phyloP scores from a whole-genome alignment of 768 basidiomycete genomes.

The Auriscalpium microsporum region DNA sequence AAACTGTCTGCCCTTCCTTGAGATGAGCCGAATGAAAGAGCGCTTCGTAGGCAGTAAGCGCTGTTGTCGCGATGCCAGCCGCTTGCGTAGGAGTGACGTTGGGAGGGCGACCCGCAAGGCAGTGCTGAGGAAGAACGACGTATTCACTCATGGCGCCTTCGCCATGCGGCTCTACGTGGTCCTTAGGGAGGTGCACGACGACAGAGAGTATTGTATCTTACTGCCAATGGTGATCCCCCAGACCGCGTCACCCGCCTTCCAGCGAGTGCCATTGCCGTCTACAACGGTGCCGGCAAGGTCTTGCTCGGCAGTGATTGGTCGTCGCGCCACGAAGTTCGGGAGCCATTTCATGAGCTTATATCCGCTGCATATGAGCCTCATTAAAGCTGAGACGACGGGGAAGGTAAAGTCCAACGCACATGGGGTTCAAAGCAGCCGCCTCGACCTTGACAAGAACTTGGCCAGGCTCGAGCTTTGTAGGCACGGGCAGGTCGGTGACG shows the following conservation, averaged over 20 bases:
- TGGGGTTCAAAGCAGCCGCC: slow-evolving; percentile 59
- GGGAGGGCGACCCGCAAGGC: slow-evolving; percentile 36
- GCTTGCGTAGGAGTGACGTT: slow-evolving; percentile 48
- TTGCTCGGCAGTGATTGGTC: slow-evolving; percentile 48
- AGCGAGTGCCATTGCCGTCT: slow-evolving; percentile 42
- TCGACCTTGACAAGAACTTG: slow-evolving; percentile 44
- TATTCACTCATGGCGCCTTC: slow-evolving; percentile 57
- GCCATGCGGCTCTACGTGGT: background rate
- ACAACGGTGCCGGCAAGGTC: slow-evolving; percentile 61
- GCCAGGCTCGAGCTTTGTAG: slow-evolving; percentile 26
- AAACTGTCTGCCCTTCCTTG: slow-evolving; percentile 42
- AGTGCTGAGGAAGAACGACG: slow-evolving; percentile 32
- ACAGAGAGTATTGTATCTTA: slow-evolving; percentile 15
- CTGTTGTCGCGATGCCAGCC: slow-evolving; percentile 51
- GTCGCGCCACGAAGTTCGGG: slow-evolving; percentile 37
- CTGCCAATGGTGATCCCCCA: slow-evolving; percentile 44
- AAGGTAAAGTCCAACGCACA: slow-evolving; percentile 30
- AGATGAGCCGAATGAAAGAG: slow-evolving; percentile 40
- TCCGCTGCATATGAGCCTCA: slow-evolving; percentile 30
- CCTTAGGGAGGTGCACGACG: background rate
- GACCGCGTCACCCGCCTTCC: slow-evolving; percentile 53
- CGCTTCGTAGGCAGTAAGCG: slow-evolving; percentile 49
- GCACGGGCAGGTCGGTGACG: slow-evolving; percentile 20
- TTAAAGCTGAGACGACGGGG: background rate
- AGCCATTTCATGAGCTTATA: slow-evolving; percentile 46